phyloP scores from a whole-genome alignment of 2,329 filamentous ascomycete species.

The Pseudogymnoascus sp. region DNA sequence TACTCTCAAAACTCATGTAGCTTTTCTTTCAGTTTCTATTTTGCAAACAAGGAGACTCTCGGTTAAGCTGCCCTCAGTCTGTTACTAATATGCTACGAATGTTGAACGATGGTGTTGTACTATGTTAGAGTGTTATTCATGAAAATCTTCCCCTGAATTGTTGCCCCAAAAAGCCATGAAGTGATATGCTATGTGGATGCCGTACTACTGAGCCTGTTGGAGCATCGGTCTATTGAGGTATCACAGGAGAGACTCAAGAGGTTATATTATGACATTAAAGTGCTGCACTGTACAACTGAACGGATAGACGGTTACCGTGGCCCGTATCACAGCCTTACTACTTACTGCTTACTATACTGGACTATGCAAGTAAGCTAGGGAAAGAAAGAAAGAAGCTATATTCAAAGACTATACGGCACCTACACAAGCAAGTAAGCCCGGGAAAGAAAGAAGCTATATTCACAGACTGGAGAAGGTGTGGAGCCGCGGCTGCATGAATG shows the following conservation, averaged over 20 bases:
- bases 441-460: neutral
- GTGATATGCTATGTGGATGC: neutral
- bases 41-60: conserved; percentile 10
- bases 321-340: neutral
- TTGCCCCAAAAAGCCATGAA: neutral
- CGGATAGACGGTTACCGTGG: neutral
- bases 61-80: conserved; percentile 9
- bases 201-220: neutral
- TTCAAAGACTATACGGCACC: neutral
- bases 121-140: conserved; percentile 12
- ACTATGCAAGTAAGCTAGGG: neutral
- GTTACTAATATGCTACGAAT: conserved; percentile 12
- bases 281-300: neutral
- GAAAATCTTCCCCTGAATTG: conserved; percentile 6
- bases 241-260: neutral
- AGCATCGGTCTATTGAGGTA: neutral
- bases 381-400: neutral
- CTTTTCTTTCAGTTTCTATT: conserved; percentile 8
- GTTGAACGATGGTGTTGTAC: conserved; percentile 12
- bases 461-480: conserved; percentile 2
- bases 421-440: neutral
- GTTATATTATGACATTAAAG: neutral
- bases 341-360: neutral
- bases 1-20: conserved; percentile 10
- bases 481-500: neutral